Base-by-base conservation (phyloP, 345 rosid genomes). In the Sonneratia alba region DNA sequence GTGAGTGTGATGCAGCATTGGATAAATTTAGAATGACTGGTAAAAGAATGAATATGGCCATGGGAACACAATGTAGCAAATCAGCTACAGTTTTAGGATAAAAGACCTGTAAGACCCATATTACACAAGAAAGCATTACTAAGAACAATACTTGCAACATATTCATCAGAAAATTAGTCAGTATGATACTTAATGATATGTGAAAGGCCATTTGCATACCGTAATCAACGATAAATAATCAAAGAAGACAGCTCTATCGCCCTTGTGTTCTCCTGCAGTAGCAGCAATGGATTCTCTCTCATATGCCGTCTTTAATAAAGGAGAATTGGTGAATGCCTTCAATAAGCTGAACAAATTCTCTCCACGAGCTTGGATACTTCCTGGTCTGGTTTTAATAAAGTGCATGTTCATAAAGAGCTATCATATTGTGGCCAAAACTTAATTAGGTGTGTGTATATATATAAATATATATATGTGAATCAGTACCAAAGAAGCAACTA, bases 311-410 rank as follows among this genome's bases (percentile, higher is more conserved):
- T 68, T 85, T 66, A 95, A 84, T 85, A 79, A 80, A 71, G 97
- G 82, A 85, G 97, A 92, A 79, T 83, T 89, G 32, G 93, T 70
- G 61, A 95, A 95, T 68, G 88, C 93, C 82, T 92, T 90, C 57
- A 90, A 82, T 36, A 91, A 32, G 71, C 90, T 85, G 73, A 86
- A 66, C 73, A 95, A 87, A 82, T 95, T 95, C 14, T 95, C 98
- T 79, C 99, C 99, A 59, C 98, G 98, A 34, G 92, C 98, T 88
- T 95, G 99, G 82, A 95, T 81, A 86, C 96, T 92, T 70, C 99
- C 99, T 74, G 99, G 98, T 85, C 99, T 95, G 87, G 75, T 81
- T 80, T 40, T 73, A 55, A 72, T 18, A 72, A 72, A 65, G 73
- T 21, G 73, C 72, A 59, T 72, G 83, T 73, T 68, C 48, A 27